Evolutionary conservation across 106 monocot genomes (phyloP), one percentile per base, ranked within the genome.

Genomic region (Dendrobium chrysotoxum): DNA sequence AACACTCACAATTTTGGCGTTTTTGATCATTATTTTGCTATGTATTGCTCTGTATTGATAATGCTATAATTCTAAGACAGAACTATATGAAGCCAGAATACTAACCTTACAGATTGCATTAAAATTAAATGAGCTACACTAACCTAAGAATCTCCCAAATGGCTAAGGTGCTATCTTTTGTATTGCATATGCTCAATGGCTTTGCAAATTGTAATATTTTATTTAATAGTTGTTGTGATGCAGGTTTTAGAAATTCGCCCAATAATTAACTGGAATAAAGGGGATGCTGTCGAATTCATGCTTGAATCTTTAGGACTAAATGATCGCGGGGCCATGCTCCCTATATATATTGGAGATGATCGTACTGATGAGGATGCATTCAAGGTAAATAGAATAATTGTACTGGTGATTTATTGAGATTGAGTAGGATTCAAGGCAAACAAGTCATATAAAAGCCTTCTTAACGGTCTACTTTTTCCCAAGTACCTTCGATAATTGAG

Each of bases 241-340:
- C 77, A 93, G 92, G 92, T 93, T 93, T 90, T 93, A 85, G 92
- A 93, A 79, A 53, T 93, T 73, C 92, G 92, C 70, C 92, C 92
- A 35, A 79, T 84, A 28, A 90, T 93, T 61, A 86, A 90, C 13
- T 90, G 92, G 92, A 85, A 90, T 54, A 93, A 93, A 83, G 92
- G 92, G 3, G 88, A 88, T 38, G 92, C 92, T 39, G 88, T 93
- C 4, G 86, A 90, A 45, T 90, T 93, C 80, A 53, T 93, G 79
- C 92, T 93, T 55, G 88, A 93, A 41, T 93, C 92, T 15, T 86
- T 90, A 40, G 88, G 77, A 21, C 86, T 88, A 13, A 50, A 11
- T 40, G 50, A 88, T 40, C 50, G 77, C 10, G 80, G 81, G 1
- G 78, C 84, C 38, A 90, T 90, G 35, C 77, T 93, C 20, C 85